Conservation (phyloP, 495 filamentous ascomycete genomes). For the Cudoniella acicularis region DNA sequence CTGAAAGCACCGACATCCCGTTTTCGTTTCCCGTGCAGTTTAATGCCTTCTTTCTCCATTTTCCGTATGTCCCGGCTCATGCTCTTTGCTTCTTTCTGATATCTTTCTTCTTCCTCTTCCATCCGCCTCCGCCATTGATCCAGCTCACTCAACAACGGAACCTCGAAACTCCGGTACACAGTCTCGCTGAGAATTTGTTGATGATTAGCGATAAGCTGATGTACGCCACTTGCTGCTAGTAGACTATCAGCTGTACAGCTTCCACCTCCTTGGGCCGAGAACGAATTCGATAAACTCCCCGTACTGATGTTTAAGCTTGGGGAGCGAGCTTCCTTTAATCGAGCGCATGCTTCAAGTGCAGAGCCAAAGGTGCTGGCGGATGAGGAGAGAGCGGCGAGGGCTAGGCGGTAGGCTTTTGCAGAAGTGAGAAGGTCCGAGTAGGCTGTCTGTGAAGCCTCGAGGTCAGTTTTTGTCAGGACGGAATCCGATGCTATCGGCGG, state of each 20-base stretch:
- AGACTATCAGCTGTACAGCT: slow-evolving; percentile 57
- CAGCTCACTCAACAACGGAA: slow-evolving; percentile 59
- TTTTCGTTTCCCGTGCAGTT: slow-evolving; percentile 49
- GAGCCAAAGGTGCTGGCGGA: slow-evolving; percentile 57
- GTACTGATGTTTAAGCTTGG: slow-evolving; percentile 36
- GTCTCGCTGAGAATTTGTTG: slow-evolving; percentile 60
- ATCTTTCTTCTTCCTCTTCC: slow-evolving; percentile 55
- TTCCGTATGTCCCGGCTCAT: slow-evolving; percentile 52
- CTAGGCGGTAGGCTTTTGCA: slow-evolving; percentile 56
- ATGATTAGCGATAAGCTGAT: slow-evolving; percentile 62
- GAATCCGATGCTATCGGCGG: slow-evolving; percentile 50
- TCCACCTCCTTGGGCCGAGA: slow-evolving; percentile 39
- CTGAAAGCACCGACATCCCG: slow-evolving; percentile 50
- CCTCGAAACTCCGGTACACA: slow-evolving; percentile 62
- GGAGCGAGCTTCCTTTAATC: slow-evolving; percentile 56
- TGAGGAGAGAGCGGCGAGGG: slow-evolving; percentile 51
- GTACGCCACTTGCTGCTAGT: slow-evolving; percentile 55
- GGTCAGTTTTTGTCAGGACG: slow-evolving; percentile 56
- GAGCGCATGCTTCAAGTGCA: slow-evolving; percentile 60
- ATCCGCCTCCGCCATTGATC: slow-evolving; percentile 55
- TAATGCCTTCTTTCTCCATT: slow-evolving; percentile 57
- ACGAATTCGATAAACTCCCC: slow-evolving; percentile 40
- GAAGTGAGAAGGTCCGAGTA: slow-evolving; percentile 56
- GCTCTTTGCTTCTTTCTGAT: slow-evolving; percentile 45
- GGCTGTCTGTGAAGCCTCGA: slow-evolving; percentile 54